Percentiles rank a stretch among this genome's conserved stretches.
phyloP scores from a whole-genome alignment of 768 basidiomycete genomes.

The Hortiboletus flavorubellus region DNA sequence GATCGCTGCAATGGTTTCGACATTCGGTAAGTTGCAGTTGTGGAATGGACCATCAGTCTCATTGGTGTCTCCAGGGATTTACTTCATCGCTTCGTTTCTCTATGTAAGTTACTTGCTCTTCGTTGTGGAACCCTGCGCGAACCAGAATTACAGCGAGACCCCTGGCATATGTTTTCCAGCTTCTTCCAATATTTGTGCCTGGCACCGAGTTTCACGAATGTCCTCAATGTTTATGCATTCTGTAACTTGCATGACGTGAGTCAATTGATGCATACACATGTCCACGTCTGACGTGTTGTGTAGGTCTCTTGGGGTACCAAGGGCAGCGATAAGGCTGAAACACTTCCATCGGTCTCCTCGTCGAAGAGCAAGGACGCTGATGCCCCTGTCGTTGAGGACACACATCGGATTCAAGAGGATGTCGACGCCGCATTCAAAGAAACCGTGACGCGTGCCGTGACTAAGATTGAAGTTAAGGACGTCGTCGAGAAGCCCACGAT shows the following conservation, averaged over 20 bases:
- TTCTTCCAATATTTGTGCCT: constrained; percentile 88
- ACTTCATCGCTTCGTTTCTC: constrained; percentile 78
- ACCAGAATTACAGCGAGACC: constrained; percentile 66
- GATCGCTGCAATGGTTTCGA: constrained; percentile 84
- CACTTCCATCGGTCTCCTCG: constrained; percentile 84
- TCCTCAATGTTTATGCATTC: constrained; percentile 96
- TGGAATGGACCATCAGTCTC: constrained; percentile 3
- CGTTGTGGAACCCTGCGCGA: not conserved
- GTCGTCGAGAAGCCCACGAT: constrained; percentile 72
- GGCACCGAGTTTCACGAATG: constrained; percentile 92
- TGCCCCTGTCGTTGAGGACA: constrained; percentile 80
- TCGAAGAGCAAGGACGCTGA: constrained; percentile 75
- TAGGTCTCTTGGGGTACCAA: constrained; percentile 94
- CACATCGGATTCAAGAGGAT: constrained; percentile 78
- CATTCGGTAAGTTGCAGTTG: constrained; percentile 56
- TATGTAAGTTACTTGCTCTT: constrained; percentile 54
- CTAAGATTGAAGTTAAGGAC: constrained; percentile 66
- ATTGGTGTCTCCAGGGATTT: constrained; percentile 51
- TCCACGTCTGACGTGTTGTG: not conserved
- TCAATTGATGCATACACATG: constrained; percentile 1
- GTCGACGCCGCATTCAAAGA: constrained; percentile 90
- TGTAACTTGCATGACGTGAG: constrained; percentile 90
- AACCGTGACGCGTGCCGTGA: constrained; percentile 83
- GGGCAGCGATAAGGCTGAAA: constrained; percentile 92
- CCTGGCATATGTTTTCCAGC: constrained; percentile 97